These are phyloP conservation scores for Sedum album DNA, from an alignment of 164 flowering plant genomes.

Conservation along the genomic window DNA sequence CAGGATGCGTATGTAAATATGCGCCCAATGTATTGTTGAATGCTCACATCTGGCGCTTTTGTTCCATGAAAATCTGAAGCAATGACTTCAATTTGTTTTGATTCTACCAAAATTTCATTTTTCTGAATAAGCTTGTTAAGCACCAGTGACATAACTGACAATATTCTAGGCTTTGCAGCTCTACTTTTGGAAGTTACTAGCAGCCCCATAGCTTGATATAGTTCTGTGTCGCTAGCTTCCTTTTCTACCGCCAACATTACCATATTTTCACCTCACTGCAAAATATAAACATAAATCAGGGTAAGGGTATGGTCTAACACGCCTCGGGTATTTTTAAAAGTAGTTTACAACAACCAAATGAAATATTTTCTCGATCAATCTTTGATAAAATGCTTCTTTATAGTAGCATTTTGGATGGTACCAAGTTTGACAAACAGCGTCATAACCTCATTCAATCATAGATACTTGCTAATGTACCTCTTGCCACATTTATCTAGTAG, in stretches of 20 bases:
- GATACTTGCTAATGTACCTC: no score
- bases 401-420: no score
- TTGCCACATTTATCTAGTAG: no score
- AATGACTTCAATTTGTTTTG: slow-evolving; percentile 34
- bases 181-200: slow-evolving; percentile 19
- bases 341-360: no score
- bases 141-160: slow-evolving; percentile 43
- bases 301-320: no score
- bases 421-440: no score
- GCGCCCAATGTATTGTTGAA: slow-evolving; percentile 63
- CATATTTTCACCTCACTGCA: slow-evolving; percentile 26
- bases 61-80: slow-evolving; percentile 66
- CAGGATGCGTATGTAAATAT: slow-evolving; percentile 76
- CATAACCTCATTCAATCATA: no score
- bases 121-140: slow-evolving; percentile 54
- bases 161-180: slow-evolving; percentile 31
- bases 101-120: slow-evolving; percentile 44
- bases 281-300: neutral
- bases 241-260: slow-evolving; percentile 31
- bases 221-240: slow-evolving; percentile 21
- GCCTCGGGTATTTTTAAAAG: no score
- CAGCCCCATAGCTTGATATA: slow-evolving; percentile 44
- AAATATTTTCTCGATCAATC: no score
- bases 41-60: slow-evolving; percentile 53
- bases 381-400: no score